Conservation (phyloP, 164 flowering plant genomes). For the Nymphaea thermarum region DNA sequence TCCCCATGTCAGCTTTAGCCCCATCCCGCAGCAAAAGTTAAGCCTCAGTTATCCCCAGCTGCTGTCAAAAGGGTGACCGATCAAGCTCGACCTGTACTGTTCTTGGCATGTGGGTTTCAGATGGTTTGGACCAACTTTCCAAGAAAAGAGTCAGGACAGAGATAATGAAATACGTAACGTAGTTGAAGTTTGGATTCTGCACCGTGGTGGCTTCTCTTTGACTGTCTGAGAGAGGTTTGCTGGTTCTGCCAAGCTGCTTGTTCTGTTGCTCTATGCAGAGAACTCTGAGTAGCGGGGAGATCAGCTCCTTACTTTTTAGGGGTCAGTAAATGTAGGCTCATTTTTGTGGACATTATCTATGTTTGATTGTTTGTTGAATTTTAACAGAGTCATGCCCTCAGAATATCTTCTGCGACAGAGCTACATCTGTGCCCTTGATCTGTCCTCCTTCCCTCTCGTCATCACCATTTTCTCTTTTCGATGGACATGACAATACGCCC, state of each 20-base stretch:
- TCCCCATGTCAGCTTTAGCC: not conserved
- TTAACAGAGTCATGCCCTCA: not conserved
- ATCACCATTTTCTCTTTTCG: not conserved
- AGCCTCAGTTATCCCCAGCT: not conserved
- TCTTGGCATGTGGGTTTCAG: not conserved
- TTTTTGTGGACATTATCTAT: not conserved
- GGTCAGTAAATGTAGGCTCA: not conserved
- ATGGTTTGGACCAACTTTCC: not conserved
- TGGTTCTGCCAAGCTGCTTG: not conserved
- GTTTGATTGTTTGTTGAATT: not conserved
- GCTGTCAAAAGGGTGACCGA: not conserved
- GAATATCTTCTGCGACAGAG: not conserved
- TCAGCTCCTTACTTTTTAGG: not conserved
- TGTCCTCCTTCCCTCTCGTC: not conserved
- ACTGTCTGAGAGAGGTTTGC: not conserved
- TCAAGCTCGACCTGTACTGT: not conserved
- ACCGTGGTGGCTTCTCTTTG: not conserved
- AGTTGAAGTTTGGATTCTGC: not conserved
- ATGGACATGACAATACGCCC: not conserved
- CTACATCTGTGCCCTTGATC: not conserved
- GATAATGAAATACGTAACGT: not conserved
- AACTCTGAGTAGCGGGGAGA: not conserved
- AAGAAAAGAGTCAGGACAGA: not conserved
- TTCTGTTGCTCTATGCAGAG: not conserved
- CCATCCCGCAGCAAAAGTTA: not conserved